phyloP scores from a whole-genome alignment of 2,329 filamentous ascomycete species.

The Alternaria angustiovoidea region DNA sequence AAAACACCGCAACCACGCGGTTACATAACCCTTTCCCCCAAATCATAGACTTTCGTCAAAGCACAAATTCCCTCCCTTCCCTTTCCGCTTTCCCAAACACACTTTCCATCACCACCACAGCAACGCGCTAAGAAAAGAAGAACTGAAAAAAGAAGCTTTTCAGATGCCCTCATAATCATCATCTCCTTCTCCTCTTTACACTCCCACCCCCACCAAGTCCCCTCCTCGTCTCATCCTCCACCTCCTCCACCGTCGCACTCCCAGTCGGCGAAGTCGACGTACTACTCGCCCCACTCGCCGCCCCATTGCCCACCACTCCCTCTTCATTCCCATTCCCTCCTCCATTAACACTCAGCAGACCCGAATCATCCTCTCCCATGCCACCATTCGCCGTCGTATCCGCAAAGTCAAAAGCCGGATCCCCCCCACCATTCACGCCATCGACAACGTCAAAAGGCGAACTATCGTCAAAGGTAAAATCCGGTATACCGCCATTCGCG shows the following conservation, averaged over 20 bases:
- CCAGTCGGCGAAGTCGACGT: conserved; percentile 28
- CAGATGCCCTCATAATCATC: too few species aligned
- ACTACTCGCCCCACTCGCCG: conserved; percentile 50
- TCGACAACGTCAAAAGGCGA: neutral
- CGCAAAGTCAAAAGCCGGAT: neutral
- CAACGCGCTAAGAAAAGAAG: neutral
- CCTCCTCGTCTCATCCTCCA: conserved; percentile 42
- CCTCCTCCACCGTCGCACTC: conserved; percentile 45
- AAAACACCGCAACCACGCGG: too few species aligned
- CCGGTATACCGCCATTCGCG: neutral
- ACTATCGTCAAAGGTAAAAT: conserved; percentile 12
- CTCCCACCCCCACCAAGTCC: conserved; percentile 23
- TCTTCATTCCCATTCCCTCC: neutral
- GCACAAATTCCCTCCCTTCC: too few species aligned
- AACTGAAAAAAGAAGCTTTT: neutral
- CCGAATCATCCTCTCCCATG: neutral
- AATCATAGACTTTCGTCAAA: too few species aligned
- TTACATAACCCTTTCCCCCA: too few species aligned
- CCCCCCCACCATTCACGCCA: too few species aligned
- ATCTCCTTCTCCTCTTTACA: conserved; percentile 44
- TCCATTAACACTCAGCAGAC: neutral
- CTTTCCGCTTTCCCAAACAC: too few species aligned
- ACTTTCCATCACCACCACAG: neutral
- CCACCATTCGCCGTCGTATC: conserved; percentile 13
- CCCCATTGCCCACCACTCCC: neutral